Base-by-base conservation (phyloP, 768 basidiomycete genomes). In the Naganishia friedmannii region DNA sequence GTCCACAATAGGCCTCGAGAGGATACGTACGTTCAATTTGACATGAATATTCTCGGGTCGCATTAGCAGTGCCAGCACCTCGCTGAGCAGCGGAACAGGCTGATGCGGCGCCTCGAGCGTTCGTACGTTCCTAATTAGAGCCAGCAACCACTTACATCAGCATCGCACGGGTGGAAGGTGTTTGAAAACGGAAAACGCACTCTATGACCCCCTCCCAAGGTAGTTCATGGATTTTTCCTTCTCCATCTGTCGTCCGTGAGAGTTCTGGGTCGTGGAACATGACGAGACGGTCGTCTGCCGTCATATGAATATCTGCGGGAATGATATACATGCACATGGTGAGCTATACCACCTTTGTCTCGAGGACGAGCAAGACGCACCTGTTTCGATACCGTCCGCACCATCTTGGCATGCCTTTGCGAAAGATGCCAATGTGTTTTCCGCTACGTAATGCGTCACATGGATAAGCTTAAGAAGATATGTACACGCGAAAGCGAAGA, bases 221-320 rank as follows among this genome's bases (percentile, higher is more conserved):
- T 67, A 86, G 86, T 68, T 89, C 87, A 71, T 86, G 85, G 76
- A 93, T 84, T 23, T 91, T 73, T 84, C 82, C 77, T 86, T 89
- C 90, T 70, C 72, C 79, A 77, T 90, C 85, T n/a, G 92, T 97
- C 2, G 92, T 95, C 73, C 94, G 85, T 70, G 86, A 85, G 66
- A 95, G 83, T 29, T 85, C 89, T 87, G 92, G 90, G 81, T 97
- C 95, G 82, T 99, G 95, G 83, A 95, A 97, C 91, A 97, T 92
- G 57, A 97, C 82, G 39, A 98, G 89, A 48, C 91, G 87, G 77
- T 87, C 85, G 81, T 99, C 95, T 73, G 83, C 82, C 42, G 94
- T 92, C 76, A 95, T 89, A 82, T 97, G 94, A 76, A 97, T 92
- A 87, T 96, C 94, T 95, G 86, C 57, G 29, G n/a, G 28, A 48